Percentiles rank a stretch among this genome's conserved stretches.
phyloP scores from a whole-genome alignment of 169 alveolate species.

The Perkinsus marinus region DNA sequence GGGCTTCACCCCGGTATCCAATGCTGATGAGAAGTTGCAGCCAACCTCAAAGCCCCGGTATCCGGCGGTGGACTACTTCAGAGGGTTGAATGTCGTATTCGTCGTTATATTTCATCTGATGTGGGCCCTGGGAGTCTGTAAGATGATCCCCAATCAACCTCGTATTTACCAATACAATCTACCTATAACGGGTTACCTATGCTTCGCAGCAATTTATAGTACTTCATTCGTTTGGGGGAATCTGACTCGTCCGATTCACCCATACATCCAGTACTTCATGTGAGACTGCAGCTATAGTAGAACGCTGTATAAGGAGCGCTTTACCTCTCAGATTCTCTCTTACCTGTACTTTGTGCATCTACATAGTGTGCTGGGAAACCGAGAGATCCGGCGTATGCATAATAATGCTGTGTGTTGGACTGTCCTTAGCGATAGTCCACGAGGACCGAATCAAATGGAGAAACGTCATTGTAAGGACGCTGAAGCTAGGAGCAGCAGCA shows the following conservation, averaged over 20 bases:
- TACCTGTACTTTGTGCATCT: background rate
- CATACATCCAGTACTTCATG: background rate
- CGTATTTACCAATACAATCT: too few relatives aligned
- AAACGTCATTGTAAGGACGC: background rate
- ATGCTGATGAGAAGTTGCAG: background rate
- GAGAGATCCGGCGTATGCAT: background rate
- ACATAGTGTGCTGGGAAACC: background rate
- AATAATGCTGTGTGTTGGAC: background rate
- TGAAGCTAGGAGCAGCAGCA: background rate
- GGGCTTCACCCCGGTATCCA: background rate
- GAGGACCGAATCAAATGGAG: background rate
- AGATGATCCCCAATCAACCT: background rate
- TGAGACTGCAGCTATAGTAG: background rate
- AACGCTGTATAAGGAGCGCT: background rate
- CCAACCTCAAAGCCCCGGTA: background rate
- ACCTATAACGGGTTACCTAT: background rate
- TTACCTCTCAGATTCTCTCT: background rate
- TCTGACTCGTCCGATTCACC: background rate
- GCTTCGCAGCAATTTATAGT: background rate
- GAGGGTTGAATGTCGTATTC: background rate
- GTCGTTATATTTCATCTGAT: background rate
- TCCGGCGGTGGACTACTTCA: background rate
- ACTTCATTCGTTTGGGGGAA: background rate
- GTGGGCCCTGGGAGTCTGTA: too few relatives aligned
- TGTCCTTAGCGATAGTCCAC: background rate